A percentile compares a stretch with the other conserved stretches of the same genome.
These are phyloP conservation scores for Termitomyces sp. DNA, from an alignment of 768 basidiomycete genomes.

Conservation along the genomic window DNA sequence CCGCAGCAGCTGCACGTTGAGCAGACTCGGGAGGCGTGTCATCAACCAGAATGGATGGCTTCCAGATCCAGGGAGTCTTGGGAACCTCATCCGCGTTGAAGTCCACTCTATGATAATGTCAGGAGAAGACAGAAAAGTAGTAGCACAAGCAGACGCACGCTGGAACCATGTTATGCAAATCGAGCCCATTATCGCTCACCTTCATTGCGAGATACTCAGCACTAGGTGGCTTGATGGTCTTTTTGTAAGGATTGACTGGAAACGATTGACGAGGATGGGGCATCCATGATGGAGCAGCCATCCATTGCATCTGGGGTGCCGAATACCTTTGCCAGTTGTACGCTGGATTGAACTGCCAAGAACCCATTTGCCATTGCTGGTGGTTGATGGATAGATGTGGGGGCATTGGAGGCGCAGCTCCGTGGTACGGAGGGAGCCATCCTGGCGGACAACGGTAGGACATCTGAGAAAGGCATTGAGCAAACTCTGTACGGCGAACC, in stretches of 20 bases:
- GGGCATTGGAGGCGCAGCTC: slow-evolving; percentile 57
- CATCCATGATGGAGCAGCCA: slow-evolving; percentile 34
- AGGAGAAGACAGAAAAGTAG: neutral
- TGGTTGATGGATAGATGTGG: slow-evolving; percentile 35
- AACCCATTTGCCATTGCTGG: slow-evolving; percentile 47
- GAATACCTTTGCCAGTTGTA: slow-evolving; percentile 26
- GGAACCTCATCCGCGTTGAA: slow-evolving; percentile 17
- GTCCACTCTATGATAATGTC: slow-evolving; percentile 23
- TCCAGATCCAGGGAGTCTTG: slow-evolving; percentile 75
- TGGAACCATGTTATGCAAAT: slow-evolving; percentile 59
- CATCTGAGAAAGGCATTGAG: neutral
- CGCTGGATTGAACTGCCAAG: slow-evolving; percentile 45
- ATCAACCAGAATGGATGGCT: slow-evolving; percentile 37
- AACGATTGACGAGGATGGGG: slow-evolving; percentile 15
- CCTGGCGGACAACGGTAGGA: slow-evolving; percentile 11
- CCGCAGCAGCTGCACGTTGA: slow-evolving; percentile 10
- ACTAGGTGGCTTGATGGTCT: slow-evolving; percentile 52
- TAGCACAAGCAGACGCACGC: slow-evolving; percentile 35
- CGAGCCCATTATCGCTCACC: slow-evolving; percentile 58
- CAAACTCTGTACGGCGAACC: neutral
- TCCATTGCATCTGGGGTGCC: slow-evolving; percentile 26
- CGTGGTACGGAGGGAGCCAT: slow-evolving; percentile 31
- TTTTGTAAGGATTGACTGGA: slow-evolving; percentile 57
- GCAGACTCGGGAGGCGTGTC: slow-evolving; percentile 17
- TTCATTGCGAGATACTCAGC: slow-evolving; percentile 58